Evolutionary conservation across 345 rosid species (phyloP), one percentile per base, ranked within the genome.

Genomic region (Nephelium lappaceum): DNA sequence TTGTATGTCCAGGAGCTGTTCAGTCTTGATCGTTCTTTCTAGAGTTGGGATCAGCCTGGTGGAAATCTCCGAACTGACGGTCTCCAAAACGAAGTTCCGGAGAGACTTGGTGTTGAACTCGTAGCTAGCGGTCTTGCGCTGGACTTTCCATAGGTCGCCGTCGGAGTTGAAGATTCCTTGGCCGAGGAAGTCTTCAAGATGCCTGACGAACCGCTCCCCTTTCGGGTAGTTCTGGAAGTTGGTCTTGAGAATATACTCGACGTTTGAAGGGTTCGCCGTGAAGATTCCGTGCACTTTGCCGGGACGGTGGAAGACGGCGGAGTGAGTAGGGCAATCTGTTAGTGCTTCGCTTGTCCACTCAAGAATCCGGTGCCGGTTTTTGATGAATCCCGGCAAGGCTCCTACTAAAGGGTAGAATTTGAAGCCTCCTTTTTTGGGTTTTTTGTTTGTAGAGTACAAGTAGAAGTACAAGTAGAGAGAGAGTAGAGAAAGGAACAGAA

Each of bases 151-250:
- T 10, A 78, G 23, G 11, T 87, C 81, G 2, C 84, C 90, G 49
- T 87, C 87, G 18, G 88, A 73, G 79, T 82, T 87, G 75, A 87
- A 87, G 80, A 87, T 87, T 62, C 90, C 90, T 6, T 61, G 38
- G 51, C 90, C 90, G 14, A 87, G 87, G 61, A 85, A 80, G 74
- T 87, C 90, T 41, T 80, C 57, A 21, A 87, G 88, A 67, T 73
- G 27, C 6, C 2, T 6, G 24, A 60, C 68, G 71, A 83, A 80
- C 5, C 67, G 47, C 15, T 63, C 72, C 9, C 91, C 91, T 72
- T 88, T 88, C 6, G 87, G 88, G 68, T 80, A 85, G 82, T 85
- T 85, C 10, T 83, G 79, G 67, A 87, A 87, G 66, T 78, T 76
- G 72, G 80, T 76, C 85, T 86, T 84, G 69, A 88, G 86, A 66